Evolutionary conservation across 2,329 filamentous ascomycete species (phyloP), one percentile per base, ranked within the genome.

Genomic region (Alternaria arbusti): DNA sequence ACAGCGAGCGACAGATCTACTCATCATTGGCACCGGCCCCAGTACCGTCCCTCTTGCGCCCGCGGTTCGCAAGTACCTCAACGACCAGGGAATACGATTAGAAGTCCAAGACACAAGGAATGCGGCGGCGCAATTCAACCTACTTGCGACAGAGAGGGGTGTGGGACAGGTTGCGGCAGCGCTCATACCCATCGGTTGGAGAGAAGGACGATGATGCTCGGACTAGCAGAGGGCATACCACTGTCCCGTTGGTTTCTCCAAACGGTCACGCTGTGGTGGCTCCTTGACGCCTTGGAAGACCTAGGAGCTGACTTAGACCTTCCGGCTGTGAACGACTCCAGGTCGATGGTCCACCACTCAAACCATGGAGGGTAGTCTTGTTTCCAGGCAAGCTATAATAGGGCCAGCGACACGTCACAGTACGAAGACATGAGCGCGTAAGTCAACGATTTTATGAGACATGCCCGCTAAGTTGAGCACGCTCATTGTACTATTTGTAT

Each of bases 31-130:
- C 1, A 87, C 96, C 5, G 96, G 96, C 0, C 88, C 87, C 20
- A 85, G 86, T 20, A 92, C 96, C 54, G 83, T 89, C 54, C 94
- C 94, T 1, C 81, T 98, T 8, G 92, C 91, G 59, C 91, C 92
- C 1, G 86, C 89, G 70, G 92, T 93, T 46, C 89, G 91, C 70
- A 85, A 85, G 62, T 85, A 89, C 70, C 88, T 99, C 60, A 91
- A 90, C 65, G 86, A 87, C 28, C 80, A 98, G 45, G 96, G 96
- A 0, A 91, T 98, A 70, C 86, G 93, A 61, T 85, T 98, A 6
- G 96, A 99, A 75, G 86, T 97, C 4, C 87, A 95, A 75, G 96
- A 98, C 81, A 98, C 96, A 30, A 86, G 93, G 67, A 98, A 98
- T 81, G 96, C 96, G 9, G 93, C 95, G 1, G 91, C 94, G 32